Percentiles rank a stretch among this genome's conserved stretches.
phyloP scores from a whole-genome alignment of 2,329 filamentous ascomycete species.

The Ceratocystis destructans region DNA sequence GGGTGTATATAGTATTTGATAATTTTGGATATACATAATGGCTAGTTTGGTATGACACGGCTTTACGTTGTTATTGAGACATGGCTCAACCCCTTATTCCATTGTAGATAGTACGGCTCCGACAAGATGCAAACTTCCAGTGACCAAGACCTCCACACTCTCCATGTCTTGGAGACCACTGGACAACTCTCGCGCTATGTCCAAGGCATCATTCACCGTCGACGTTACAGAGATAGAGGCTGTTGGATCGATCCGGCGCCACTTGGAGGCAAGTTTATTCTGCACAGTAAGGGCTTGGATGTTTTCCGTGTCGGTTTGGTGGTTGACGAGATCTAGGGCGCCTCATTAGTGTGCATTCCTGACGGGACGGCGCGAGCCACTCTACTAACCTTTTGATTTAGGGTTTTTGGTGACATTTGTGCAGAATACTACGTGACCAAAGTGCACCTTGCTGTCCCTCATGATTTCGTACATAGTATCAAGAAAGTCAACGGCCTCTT shows the following conservation, averaged over 20 bases:
- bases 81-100: slow-evolving; percentile 32
- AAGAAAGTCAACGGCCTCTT: slow-evolving; percentile 41
- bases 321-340: slow-evolving; percentile 40
- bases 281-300: slow-evolving; percentile 40
- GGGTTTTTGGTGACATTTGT: slow-evolving; percentile 44
- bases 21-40: not conserved
- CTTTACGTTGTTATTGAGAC: not conserved
- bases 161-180: slow-evolving; percentile 25
- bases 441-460: slow-evolving; percentile 30
- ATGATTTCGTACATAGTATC: slow-evolving; percentile 31
- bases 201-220: slow-evolving; percentile 43
- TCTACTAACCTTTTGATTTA: slow-evolving; percentile 31
- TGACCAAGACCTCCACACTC: slow-evolving; percentile 38
- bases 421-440: slow-evolving; percentile 69
- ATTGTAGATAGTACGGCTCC: slow-evolving; percentile 40
- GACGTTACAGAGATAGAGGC: slow-evolving; percentile 36
- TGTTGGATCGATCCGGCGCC: slow-evolving; percentile 34
- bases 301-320: slow-evolving; percentile 38
- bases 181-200: slow-evolving; percentile 31
- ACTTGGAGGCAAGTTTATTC: slow-evolving; percentile 39
- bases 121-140: slow-evolving; percentile 50
- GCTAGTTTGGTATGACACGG: not conserved
- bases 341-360: not conserved
- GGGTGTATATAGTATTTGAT: not conserved
- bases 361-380: not conserved